Evolutionary conservation across 2,329 filamentous ascomycete species (phyloP).

Genomic region (Ploettnerulaceae sp.): DNA sequence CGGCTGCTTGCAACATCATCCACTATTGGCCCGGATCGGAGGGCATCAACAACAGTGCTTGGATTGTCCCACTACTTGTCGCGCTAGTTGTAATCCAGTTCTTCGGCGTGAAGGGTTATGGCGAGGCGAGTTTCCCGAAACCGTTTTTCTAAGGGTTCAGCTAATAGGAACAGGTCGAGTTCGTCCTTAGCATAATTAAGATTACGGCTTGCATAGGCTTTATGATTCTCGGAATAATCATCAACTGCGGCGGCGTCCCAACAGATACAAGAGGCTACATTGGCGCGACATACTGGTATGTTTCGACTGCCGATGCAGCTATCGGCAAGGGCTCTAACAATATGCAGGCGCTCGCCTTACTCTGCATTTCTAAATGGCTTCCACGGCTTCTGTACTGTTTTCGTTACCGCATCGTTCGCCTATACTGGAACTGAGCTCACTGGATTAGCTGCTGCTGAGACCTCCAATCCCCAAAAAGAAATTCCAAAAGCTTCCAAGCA

Average conservation of each 20-base stretch:
- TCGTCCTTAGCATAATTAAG: slow-evolving; percentile 52
- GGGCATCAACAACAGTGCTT: slow-evolving; percentile 26
- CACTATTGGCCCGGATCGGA: slow-evolving; percentile 10
- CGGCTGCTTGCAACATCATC: slow-evolving; percentile 8
- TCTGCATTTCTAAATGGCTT: slow-evolving; percentile 77
- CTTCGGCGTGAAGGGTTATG: slow-evolving; percentile 37
- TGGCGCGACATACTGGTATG: slow-evolving; percentile 46
- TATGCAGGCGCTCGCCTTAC: no score
- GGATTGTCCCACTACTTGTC: slow-evolving; percentile 51
- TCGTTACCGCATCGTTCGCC: slow-evolving; percentile 69
- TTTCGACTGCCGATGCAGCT: no score
- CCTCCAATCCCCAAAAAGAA: slow-evolving; percentile 69
- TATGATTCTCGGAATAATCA: slow-evolving; percentile 10
- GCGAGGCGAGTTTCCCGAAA: no score
- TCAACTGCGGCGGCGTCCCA: slow-evolving; percentile 7
- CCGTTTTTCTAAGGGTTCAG: no score
- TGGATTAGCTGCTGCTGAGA: slow-evolving; percentile 70
- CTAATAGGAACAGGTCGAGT: no score
- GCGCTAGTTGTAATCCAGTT: slow-evolving; percentile 47
- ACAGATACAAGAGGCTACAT: slow-evolving; percentile 35
- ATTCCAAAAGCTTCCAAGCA: slow-evolving; percentile 84
- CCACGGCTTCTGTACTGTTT: slow-evolving; percentile 70
- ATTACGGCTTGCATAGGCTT: slow-evolving; percentile 49
- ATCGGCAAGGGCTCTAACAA: no score
- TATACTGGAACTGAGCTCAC: slow-evolving; percentile 74